phyloP scores from a whole-genome alignment of 148 eudicot genomes.

The Camellia japonica region DNA sequence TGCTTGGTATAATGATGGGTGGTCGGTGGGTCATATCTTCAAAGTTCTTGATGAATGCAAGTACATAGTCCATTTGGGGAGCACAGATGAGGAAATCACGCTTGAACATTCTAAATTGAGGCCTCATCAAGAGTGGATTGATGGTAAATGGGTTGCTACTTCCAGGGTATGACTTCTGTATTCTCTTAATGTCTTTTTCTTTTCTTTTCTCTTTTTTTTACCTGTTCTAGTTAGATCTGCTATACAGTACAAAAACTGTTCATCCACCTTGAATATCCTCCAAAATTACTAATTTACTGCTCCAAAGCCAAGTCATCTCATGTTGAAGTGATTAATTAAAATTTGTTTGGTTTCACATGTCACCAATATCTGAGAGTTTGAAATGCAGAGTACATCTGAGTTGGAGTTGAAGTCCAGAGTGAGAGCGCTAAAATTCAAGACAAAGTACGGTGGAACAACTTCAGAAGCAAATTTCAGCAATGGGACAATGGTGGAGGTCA shows the following conservation, averaged over 20 bases:
- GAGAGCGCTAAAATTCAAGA: conserved; percentile 14
- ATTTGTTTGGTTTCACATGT: background rate
- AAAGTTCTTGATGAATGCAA: conserved; percentile 33
- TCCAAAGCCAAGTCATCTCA: background rate
- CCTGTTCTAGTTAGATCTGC: background rate
- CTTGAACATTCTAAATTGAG: conserved; percentile 47
- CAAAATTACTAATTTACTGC: background rate
- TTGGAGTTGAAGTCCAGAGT: conserved; percentile 14
- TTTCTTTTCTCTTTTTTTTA: background rate
- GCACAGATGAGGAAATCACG: conserved; percentile 37
- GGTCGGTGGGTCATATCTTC: conserved; percentile 51
- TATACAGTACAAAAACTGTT: background rate
- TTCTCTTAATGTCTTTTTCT: background rate
- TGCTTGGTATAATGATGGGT: conserved; percentile 54
- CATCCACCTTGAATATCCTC: background rate
- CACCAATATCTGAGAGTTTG: background rate
- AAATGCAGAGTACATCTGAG: conserved; percentile 14
- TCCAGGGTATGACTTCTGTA: conserved; percentile 29
- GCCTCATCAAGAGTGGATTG: conserved; percentile 59
- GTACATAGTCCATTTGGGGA: conserved; percentile 43
- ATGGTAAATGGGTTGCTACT: conserved; percentile 45
- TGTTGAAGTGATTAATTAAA: background rate
- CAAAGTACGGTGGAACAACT: conserved; percentile 11
- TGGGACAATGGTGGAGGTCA: conserved; percentile 56
- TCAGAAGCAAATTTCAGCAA: conserved; percentile 19